A percentile compares a stretch with the other conserved stretches of the same genome.
Conservation (phyloP, 305 asterid species). For the Fraxinus sp. region DNA sequence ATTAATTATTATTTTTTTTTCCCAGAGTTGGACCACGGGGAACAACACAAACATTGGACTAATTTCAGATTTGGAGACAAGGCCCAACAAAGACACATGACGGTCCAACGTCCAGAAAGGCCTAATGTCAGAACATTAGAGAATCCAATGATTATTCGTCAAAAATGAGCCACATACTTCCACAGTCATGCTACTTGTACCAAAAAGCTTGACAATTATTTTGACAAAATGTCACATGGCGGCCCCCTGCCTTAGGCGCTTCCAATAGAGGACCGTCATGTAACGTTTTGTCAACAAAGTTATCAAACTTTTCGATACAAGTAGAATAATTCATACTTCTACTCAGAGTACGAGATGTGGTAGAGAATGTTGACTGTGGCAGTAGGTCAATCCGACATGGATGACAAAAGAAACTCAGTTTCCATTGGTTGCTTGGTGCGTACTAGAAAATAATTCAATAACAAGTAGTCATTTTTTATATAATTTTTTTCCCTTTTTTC, state of each 20-base stretch:
- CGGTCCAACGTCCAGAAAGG: not conserved
- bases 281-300: no score
- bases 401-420: conserved; percentile 25
- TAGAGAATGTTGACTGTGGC: not conserved
- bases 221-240: no score
- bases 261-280: no score
- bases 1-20: no score
- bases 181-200: not conserved
- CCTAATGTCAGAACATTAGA: not conserved
- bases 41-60: not conserved
- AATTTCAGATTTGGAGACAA: not conserved
- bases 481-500: not conserved
- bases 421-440: conserved; percentile 37
- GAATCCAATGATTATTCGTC: conserved; percentile 16
- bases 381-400: not conserved
- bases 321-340: no score
- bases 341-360: conserved; percentile 20
- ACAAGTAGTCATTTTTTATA: not conserved
- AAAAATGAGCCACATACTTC: conserved; percentile 31
- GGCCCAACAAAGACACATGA: not conserved
- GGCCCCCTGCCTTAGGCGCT: no score
- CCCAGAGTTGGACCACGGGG: not conserved
- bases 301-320: no score
- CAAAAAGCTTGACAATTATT: no score
- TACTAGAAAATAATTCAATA: conserved; percentile 21